Percentiles rank a stretch among this genome's conserved stretches.
Conservation (phyloP, 768 basidiomycete species). For the Suillus americanus region DNA sequence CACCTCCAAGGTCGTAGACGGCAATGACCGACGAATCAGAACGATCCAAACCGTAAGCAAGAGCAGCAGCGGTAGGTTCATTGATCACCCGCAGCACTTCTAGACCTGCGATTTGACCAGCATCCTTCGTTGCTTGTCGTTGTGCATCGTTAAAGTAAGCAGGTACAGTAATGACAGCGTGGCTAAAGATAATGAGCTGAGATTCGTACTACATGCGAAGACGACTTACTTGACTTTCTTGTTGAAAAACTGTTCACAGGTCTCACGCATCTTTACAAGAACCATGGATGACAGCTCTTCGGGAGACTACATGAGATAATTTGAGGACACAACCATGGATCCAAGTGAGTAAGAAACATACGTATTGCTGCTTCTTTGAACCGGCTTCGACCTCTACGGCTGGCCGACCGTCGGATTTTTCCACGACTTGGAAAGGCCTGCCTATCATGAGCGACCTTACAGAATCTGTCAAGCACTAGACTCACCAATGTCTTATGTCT, state of each 20-base stretch:
- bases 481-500: conserved; percentile 82
- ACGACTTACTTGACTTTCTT: conserved; percentile 85
- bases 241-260: conserved; percentile 89
- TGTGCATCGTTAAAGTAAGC: conserved; percentile 99
- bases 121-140: conserved; percentile 97
- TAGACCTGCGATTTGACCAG: conserved; percentile 95
- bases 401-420: conserved; percentile 72
- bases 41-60: conserved; percentile 96
- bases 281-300: conserved; percentile 90
- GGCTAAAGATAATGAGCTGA: conserved; percentile 37
- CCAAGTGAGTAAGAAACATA: conserved; percentile 38
- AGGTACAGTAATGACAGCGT: conserved; percentile 93
- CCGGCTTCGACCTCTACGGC: conserved; percentile 84
- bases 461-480: neutral
- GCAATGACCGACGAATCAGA: conserved; percentile 83
- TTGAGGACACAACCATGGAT: neutral
- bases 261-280: conserved; percentile 91
- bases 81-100: conserved; percentile 99
- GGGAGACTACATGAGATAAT: conserved; percentile 52
- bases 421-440: conserved; percentile 82
- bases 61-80: conserved; percentile 97
- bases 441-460: neutral
- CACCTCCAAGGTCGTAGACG: conserved; percentile 97
- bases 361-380: conserved; percentile 78
- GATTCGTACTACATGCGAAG: neutral